Base-by-base conservation (phyloP, 2,329 filamentous ascomycete species). In the Penicillium hordei region DNA sequence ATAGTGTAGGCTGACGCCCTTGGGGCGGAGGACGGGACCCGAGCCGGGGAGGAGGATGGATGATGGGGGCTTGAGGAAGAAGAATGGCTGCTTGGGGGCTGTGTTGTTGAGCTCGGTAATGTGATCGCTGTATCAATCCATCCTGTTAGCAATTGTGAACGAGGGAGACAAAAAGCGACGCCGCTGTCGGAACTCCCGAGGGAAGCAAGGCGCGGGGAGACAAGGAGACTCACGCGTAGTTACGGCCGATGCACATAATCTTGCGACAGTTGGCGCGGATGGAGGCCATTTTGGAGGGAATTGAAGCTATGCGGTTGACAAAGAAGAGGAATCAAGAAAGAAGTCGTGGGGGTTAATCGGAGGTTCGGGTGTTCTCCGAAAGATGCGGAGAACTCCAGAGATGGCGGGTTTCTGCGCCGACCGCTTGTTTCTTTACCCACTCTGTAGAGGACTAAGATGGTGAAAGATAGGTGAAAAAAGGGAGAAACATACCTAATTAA, bases 11-110 rank as follows among this genome's bases (percentile, higher is more conserved):
- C 87, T 89, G 40, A 95, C 88, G 62, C 93, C 93, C 68, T 82
- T 85, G 43, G 94, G 94, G 44, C 89, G 86, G 66, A 96, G 83
- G 48, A 96, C 86, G 3, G 93, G 88, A 0, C 93, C 93, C 56
- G 86, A 84, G 29, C 86, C 84, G 0, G 91, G 91, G 23, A 89
- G 82, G 4, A 97, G 84, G 67, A 99, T 90, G 4, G 92, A 90
- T 40, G 89, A 91, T 0, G 93, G 80, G 1, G 94, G 94, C 83
- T 99, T 99, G 67, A 97, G 85, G 83, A 99, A 99, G 87, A 97
- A 99, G 80, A 99, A 97, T 27, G 94, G 94, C 77, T 97, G 92
- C 76, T 94, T 95, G 50, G 94, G 94, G 64, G 87, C 86, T 60
- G 83, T 82, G 76, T 89, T 96, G 77, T 92, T 92, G 66, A 99